These are phyloP conservation scores for Aegilops umbellulata DNA, from an alignment of 176 grass and related monocot species.

Conservation along the genomic window DNA sequence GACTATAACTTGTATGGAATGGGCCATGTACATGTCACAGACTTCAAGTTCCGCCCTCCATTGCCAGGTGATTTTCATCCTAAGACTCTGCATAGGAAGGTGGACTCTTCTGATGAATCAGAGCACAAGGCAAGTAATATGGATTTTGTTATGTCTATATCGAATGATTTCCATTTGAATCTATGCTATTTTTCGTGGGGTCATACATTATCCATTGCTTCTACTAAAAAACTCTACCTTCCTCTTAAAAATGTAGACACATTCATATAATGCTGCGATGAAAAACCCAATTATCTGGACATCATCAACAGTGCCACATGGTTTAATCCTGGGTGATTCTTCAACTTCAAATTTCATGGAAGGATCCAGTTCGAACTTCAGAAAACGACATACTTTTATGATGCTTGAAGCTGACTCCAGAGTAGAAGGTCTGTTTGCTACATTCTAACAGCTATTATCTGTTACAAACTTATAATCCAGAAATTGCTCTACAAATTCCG, in stretches of 20 bases:
- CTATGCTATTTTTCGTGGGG: slow-evolving; percentile 7
- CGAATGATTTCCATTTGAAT: slow-evolving; percentile 18
- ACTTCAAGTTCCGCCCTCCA: slow-evolving; percentile 78
- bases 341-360: slow-evolving; percentile 14
- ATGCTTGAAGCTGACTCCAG: slow-evolving; percentile 86
- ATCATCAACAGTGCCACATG: slow-evolving; percentile 64
- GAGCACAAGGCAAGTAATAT: slow-evolving; percentile 30
- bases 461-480: slow-evolving; percentile 32
- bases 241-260: slow-evolving; percentile 50
- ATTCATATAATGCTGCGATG: slow-evolving; percentile 42
- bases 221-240: slow-evolving; percentile 1
- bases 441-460: slow-evolving; percentile 25
- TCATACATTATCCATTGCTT: slow-evolving; percentile 22
- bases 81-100: slow-evolving; percentile 39
- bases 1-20: slow-evolving; percentile 99
- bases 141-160: neutral
- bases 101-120: slow-evolving; percentile 32
- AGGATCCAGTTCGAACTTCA: slow-evolving; percentile 30
- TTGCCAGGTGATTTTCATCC: slow-evolving; percentile 68
- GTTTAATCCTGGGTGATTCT: slow-evolving; percentile 57
- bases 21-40: slow-evolving; percentile 89
- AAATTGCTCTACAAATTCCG: slow-evolving; percentile 26
- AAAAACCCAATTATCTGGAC: slow-evolving; percentile 61
- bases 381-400: slow-evolving; percentile 73
- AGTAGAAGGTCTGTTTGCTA: slow-evolving; percentile 60